Evolutionary conservation across 179 eudicot species (phyloP).

Genomic region (Silene coronaria): DNA sequence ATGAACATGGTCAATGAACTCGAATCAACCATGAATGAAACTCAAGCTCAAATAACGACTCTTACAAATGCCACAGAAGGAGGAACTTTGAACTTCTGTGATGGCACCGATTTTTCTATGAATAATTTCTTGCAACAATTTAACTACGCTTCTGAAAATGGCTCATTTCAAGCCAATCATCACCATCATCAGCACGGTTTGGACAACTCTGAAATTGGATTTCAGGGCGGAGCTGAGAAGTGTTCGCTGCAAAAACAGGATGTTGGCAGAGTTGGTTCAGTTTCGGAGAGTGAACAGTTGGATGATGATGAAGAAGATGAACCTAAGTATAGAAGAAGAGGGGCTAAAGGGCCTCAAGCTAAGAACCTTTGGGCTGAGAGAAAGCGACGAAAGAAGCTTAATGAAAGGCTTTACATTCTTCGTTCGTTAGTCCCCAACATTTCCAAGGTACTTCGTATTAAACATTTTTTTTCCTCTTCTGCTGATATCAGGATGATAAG

Average conservation of each 20-base stretch:
- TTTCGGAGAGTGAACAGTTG: constrained; percentile 65
- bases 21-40: constrained; percentile 20
- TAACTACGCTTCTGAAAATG: constrained; percentile 28
- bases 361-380: constrained; percentile 90
- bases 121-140: constrained; percentile 41
- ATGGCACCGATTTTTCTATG: constrained; percentile 33
- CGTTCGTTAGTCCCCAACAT: constrained; percentile 83
- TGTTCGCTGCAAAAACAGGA: constrained; percentile 33
- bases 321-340: constrained; percentile 46
- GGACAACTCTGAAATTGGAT: constrained; percentile 28
- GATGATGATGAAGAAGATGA: constrained; percentile 54
- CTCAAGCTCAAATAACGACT: constrained; percentile 27
- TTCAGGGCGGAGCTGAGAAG: constrained; percentile 33
- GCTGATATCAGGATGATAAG: no score
- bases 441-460: constrained; percentile 75
- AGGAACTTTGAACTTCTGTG: constrained; percentile 27
- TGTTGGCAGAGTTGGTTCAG: constrained; percentile 44
- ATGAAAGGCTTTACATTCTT: constrained; percentile 72
- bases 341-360: constrained; percentile 55
- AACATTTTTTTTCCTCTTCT: no score
- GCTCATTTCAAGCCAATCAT: constrained; percentile 25
- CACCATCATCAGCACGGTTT: constrained; percentile 2
- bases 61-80: constrained; percentile 26
- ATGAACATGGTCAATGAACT: constrained; percentile 25
- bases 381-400: constrained; percentile 85